Percentiles rank a stretch among this genome's conserved stretches.
Evolutionary conservation across 352 stramenopile species (phyloP).

Genomic region (Pythium plurisporium): DNA sequence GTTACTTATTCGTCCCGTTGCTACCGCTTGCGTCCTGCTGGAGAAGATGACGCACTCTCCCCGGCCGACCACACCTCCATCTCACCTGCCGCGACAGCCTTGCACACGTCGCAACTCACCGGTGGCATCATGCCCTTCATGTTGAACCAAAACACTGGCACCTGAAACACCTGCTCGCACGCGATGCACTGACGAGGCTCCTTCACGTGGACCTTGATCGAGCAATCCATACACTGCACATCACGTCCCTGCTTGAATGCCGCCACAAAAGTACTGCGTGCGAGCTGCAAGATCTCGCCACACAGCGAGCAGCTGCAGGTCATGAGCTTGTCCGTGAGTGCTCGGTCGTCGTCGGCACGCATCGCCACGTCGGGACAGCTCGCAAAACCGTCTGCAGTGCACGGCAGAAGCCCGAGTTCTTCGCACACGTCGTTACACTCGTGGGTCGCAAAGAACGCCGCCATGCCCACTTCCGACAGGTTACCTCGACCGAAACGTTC

Average conservation of each 20-base stretch:
- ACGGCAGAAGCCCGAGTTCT: constrained; percentile 18
- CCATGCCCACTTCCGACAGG: constrained; percentile 24
- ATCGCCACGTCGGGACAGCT: too few species aligned
- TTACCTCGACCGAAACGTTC: constrained; percentile 28
- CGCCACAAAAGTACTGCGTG: constrained; percentile 22
- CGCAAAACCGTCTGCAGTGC: too few species aligned
- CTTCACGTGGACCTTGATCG: neutral
- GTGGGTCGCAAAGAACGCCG: constrained; percentile 33
- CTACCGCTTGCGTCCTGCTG: too few species aligned
- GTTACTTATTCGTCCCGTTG: too few species aligned
- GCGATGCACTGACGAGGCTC: neutral
- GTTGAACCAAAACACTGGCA: constrained; percentile 21
- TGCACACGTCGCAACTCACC: constrained; percentile 26
- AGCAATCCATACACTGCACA: constrained; percentile 23
- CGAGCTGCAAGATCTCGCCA: constrained; percentile 21
- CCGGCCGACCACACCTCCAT: neutral
- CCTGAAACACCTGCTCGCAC: neutral
- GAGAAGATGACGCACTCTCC: neutral
- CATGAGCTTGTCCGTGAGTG: constrained; percentile 19
- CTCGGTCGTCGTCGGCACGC: too few species aligned
- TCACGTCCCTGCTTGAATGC: constrained; percentile 15
- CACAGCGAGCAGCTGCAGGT: constrained; percentile 36
- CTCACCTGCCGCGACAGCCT: constrained; percentile 4
- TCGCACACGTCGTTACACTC: constrained; percentile 31
- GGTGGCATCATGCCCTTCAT: constrained; percentile 31